These are phyloP conservation scores for Ophiocordyceps polyrhachis-furcata DNA, from an alignment of 2,329 filamentous ascomycete genomes.

Conservation along the genomic window DNA sequence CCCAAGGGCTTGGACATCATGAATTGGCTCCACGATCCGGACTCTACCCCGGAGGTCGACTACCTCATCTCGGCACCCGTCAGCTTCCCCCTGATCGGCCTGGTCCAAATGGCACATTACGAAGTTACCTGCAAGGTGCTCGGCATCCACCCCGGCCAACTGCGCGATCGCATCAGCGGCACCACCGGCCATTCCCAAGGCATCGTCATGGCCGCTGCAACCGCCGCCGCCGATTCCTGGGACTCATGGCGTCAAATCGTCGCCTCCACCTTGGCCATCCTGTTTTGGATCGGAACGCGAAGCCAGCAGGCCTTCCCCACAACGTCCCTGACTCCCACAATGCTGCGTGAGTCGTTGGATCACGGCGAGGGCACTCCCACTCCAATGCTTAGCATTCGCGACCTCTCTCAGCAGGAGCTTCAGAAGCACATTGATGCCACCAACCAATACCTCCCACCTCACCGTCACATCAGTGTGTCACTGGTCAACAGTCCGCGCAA, in stretches of 20 bases:
- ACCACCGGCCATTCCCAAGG: constrained; percentile 95
- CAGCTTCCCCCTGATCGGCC: constrained; percentile 86
- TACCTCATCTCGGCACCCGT: constrained; percentile 90
- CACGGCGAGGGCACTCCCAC: constrained; percentile 90
- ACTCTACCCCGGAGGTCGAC: constrained; percentile 80
- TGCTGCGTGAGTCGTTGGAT: constrained; percentile 82
- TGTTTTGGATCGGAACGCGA: constrained; percentile 96
- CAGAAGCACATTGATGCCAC: constrained; percentile 95
- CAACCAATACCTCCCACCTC: constrained; percentile 84
- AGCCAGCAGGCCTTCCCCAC: constrained; percentile 95
- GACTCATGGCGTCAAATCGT: constrained; percentile 72
- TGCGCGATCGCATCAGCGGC: constrained; percentile 69
- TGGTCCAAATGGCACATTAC: constrained; percentile 93
- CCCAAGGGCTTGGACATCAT: constrained; percentile 92
- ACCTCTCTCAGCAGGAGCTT: constrained; percentile 71
- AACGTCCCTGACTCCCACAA: constrained; percentile 79
- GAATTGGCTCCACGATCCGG: constrained; percentile 76
- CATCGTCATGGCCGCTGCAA: constrained; percentile 80
- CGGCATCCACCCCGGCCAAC: constrained; percentile 72
- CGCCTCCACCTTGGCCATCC: constrained; percentile 66
- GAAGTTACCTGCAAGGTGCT: constrained; percentile 84
- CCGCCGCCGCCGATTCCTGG: constrained; percentile 82
- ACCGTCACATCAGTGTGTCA: constrained; percentile 87
- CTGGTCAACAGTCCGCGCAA: constrained; percentile 94
- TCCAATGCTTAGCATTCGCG: constrained; percentile 94